Evolutionary conservation across 1,284 basidiomycete species (phyloP).

Genomic region (Paramarasmius palmivorus): DNA sequence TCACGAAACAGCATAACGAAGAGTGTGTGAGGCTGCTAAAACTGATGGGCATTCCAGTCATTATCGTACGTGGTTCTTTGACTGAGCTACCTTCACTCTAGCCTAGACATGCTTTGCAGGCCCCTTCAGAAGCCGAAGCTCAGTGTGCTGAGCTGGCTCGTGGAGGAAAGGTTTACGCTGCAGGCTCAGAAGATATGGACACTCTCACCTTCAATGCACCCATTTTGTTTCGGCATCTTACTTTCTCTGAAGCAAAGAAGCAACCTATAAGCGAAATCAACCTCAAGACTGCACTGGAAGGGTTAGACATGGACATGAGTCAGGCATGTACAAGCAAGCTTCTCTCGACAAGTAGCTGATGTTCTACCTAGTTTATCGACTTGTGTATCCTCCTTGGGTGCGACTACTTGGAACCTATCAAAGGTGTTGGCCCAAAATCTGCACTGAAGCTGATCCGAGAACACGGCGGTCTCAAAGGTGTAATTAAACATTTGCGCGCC

Average conservation of each 20-base stretch:
- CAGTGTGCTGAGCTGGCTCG: conserved; percentile 97
- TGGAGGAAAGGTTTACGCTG: conserved; percentile 94
- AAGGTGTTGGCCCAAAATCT: conserved; percentile 93
- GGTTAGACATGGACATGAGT: conserved; percentile 90
- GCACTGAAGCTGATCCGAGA: conserved; percentile 94
- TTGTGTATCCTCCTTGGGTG: conserved; percentile 97
- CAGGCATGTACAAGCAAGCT: conserved; percentile 51
- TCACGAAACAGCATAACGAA: conserved; percentile 95
- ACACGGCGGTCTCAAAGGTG: conserved; percentile 75
- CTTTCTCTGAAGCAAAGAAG: conserved; percentile 98
- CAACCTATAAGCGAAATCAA: conserved; percentile 95
- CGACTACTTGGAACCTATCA: conserved; percentile 97
- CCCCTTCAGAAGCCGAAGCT: conserved; percentile 97
- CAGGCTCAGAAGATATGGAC: conserved; percentile 99
- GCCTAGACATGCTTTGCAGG: conserved; percentile 47
- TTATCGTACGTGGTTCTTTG: conserved; percentile 59
- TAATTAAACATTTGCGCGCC: conserved; percentile 82
- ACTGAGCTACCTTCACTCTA: neutral
- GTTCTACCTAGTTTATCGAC: conserved; percentile 80
- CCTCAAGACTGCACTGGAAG: conserved; percentile 82
- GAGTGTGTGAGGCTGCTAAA: conserved; percentile 88
- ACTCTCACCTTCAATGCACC: conserved; percentile 96
- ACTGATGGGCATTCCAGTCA: conserved; percentile 97
- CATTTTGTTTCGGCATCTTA: conserved; percentile 92
- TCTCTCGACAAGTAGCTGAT: neutral